Conservation (phyloP, 306 rosid genomes). For the Carpinus viminea region DNA sequence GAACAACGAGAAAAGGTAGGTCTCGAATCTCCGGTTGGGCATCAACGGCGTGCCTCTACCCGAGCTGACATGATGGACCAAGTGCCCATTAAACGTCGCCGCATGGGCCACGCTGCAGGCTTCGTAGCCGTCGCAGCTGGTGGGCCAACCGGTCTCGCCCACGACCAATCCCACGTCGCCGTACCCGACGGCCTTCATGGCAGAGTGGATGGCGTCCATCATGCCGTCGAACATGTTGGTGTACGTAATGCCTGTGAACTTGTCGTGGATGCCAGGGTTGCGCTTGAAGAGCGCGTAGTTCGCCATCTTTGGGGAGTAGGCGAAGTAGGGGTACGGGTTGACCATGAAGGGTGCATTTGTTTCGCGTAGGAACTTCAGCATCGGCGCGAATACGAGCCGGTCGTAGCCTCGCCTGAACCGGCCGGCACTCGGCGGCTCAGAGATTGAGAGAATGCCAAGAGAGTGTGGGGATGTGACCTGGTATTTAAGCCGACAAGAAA, state of each 20-base stretch:
- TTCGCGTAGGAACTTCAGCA: constrained; percentile 55
- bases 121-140: constrained; percentile 70
- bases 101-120: constrained; percentile 67
- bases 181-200: constrained; percentile 63
- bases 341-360: constrained; percentile 78
- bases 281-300: constrained; percentile 66
- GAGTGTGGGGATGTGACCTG: constrained; percentile 84
- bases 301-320: constrained; percentile 49
- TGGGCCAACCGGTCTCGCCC: constrained; percentile 94
- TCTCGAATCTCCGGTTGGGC: constrained; percentile 77
- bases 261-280: constrained; percentile 56
- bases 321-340: constrained; percentile 89
- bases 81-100: constrained; percentile 43
- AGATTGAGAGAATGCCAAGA: constrained; percentile 52
- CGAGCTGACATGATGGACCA: constrained; percentile 50
- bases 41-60: constrained; percentile 85
- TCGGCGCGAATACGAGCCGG: constrained; percentile 45
- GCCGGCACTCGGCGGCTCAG: constrained; percentile 71
- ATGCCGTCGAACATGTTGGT: constrained; percentile 71
- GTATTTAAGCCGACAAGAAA: background rate
- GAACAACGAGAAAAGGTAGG: constrained; percentile 65
- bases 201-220: constrained; percentile 71
- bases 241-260: constrained; percentile 48
- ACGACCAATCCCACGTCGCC: constrained; percentile 54
- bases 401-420: constrained; percentile 64